Evolutionary conservation across 2,329 filamentous ascomycete genomes (phyloP), one percentile per base, ranked within the genome.

Genomic region (Fusarium chaquense): DNA sequence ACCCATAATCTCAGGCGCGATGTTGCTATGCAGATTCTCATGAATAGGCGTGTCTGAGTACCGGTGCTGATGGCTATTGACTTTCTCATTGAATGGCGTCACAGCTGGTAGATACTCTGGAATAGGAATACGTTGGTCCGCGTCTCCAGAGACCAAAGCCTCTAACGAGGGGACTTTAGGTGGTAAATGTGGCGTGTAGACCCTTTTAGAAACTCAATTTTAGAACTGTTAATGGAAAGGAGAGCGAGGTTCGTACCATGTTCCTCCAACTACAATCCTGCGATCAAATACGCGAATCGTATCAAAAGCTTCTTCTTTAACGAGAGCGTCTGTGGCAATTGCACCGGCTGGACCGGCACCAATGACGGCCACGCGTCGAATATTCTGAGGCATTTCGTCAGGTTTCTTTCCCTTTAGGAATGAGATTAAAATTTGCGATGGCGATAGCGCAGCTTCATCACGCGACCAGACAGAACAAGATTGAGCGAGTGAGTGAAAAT

Each of bases 1-100:
- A 16, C 58, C 63, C 67, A 70, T 70, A 2, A 70, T 54, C 1
- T 57, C 36, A 4, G 62, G 67, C 2, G 58, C 44, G 13, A 70
- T 70, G 7, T 70, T 68, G 36, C 67, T 66, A 3, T 66, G 62
- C 2, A 66, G 18, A 11, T 66, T 65, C 26, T 61, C 54, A 20
- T 61, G 55, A 9, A 61, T 49, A 2, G 62, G 22, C 2, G 54
- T 65, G 11, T 65, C 61, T 10, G 62, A 73, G 45, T 73, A 73
- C 18, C 69, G 55, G 5, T 67, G 12, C 32, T 74, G 71, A 8
- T 73, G 58, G 5, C 59, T 50, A 12, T 74, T 73, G n/a, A 73
- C 50, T 18, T 16, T 35, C 16, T 71, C 61, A 1, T 65, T 61
- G 13, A 74, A 16, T 20, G 67, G 44, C 1, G 71, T 71, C 1